Percentiles rank a stretch among this genome's conserved stretches.
Conservation (phyloP, 345 rosid genomes). For the Gossypium ekmanianum region DNA sequence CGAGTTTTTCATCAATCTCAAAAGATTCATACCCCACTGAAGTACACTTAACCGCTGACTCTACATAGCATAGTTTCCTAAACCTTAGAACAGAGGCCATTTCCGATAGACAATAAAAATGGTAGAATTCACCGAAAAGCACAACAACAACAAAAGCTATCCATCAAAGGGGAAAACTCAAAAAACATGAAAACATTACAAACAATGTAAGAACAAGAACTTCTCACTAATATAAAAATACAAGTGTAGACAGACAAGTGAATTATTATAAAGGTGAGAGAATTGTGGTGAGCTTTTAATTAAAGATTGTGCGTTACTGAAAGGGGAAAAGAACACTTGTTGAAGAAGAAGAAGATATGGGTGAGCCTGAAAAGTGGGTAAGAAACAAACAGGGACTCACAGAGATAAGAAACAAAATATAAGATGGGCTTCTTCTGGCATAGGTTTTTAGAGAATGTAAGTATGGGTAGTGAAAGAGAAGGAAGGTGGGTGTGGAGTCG, state of each 20-base stretch:
- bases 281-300: not conserved
- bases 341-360: slow-evolving; percentile 25
- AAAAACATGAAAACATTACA: not conserved
- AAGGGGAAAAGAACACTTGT: slow-evolving; percentile 7
- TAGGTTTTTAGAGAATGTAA: not conserved
- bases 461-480: slow-evolving; percentile 8
- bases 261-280: not conserved
- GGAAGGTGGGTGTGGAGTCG: not conserved
- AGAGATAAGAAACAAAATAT: not conserved
- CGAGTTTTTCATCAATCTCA: slow-evolving; percentile 17
- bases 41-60: slow-evolving; percentile 30
- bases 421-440: too few relatives aligned
- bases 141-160: slow-evolving; percentile 14
- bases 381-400: slow-evolving; percentile 3
- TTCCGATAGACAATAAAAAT: not conserved
- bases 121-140: not conserved
- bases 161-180: slow-evolving; percentile 6
- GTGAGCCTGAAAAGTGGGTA: not conserved
- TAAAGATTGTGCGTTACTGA: not conserved
- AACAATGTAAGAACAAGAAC: not conserved
- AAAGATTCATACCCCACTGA: slow-evolving; percentile 22
- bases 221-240: not conserved
- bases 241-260: not conserved
- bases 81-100: slow-evolving; percentile 54
- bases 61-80: slow-evolving; percentile 45